A percentile compares a stretch with the other conserved stretches of the same genome.
Conservation (phyloP, 148 eudicot species). For the Vaccinium vitisidaea region DNA sequence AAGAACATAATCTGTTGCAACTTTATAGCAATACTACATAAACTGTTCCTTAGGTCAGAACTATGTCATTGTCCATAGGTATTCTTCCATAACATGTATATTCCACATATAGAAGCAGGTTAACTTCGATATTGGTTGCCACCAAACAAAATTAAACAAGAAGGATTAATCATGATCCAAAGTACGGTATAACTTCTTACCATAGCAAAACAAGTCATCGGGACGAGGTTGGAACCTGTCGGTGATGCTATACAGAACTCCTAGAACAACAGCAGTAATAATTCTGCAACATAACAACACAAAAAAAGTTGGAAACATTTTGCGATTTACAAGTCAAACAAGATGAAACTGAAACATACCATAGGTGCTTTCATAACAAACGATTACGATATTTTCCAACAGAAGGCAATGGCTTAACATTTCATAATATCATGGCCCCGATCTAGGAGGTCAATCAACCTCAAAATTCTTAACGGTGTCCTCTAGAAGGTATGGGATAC, state of each 20-base stretch:
- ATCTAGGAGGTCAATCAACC: background rate
- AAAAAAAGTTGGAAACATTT: background rate
- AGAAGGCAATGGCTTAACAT: background rate
- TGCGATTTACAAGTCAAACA: background rate
- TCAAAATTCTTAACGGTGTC: background rate
- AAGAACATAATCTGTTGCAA: background rate
- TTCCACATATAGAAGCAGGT: background rate
- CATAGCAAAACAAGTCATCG: constrained; percentile 84
- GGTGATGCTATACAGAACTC: constrained; percentile 70
- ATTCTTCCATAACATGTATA: background rate
- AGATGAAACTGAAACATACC: constrained; percentile 1
- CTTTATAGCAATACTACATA: background rate
- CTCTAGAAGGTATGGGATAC: background rate
- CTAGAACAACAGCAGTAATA: constrained; percentile 69
- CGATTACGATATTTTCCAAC: background rate
- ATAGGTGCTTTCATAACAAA: background rate
- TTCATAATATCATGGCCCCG: background rate
- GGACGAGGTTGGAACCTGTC: constrained; percentile 71
- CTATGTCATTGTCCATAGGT: background rate
- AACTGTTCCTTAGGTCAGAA: background rate
- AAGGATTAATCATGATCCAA: background rate
- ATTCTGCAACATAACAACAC: constrained; percentile 41
- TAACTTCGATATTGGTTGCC: background rate
- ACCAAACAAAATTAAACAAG: background rate
- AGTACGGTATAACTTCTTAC: constrained; percentile 29